These are phyloP conservation scores for Petunia axillaris DNA, from an alignment of 257 asterid species.

Conservation along the genomic window DNA sequence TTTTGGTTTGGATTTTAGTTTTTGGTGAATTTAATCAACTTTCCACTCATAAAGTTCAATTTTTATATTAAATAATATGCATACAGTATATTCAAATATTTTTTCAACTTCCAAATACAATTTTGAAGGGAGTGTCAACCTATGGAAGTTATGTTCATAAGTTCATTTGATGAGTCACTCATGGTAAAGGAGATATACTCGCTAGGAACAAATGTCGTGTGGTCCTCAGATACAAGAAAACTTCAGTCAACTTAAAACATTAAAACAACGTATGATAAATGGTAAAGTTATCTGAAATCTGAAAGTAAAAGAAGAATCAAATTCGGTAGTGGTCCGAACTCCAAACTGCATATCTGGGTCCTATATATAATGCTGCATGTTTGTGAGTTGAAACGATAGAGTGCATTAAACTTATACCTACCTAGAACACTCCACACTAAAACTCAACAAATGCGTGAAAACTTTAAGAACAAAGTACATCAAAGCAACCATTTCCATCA, in stretches of 20 bases:
- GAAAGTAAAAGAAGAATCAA: not conserved
- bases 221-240: conserved; percentile 28
- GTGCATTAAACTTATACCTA: conserved; percentile 29
- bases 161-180: too few relatives aligned
- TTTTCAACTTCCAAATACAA: too few relatives aligned
- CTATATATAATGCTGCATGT: not conserved
- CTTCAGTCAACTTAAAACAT: conserved; percentile 31
- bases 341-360: conserved; percentile 28
- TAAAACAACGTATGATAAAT: conserved; percentile 10
- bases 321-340: conserved; percentile 25
- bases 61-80: too few relatives aligned
- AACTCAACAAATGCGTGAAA: conserved; percentile 26
- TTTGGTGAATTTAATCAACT: too few relatives aligned
- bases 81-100: too few relatives aligned
- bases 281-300: not conserved
- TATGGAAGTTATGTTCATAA: too few relatives aligned
- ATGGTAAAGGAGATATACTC: not conserved
- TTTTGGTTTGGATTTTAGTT: too few relatives aligned
- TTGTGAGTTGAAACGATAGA: conserved; percentile 5
- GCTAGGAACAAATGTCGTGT: conserved; percentile 13
- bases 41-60: too few relatives aligned
- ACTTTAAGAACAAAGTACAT: conserved; percentile 26
- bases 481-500: conserved; percentile 29
- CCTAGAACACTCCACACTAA: conserved; percentile 26
- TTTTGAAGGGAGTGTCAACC: too few relatives aligned